A percentile compares a stretch with the other conserved stretches of the same genome.
phyloP scores from a whole-genome alignment of 176 grass and related monocot genomes.

The Puya raimondii region DNA sequence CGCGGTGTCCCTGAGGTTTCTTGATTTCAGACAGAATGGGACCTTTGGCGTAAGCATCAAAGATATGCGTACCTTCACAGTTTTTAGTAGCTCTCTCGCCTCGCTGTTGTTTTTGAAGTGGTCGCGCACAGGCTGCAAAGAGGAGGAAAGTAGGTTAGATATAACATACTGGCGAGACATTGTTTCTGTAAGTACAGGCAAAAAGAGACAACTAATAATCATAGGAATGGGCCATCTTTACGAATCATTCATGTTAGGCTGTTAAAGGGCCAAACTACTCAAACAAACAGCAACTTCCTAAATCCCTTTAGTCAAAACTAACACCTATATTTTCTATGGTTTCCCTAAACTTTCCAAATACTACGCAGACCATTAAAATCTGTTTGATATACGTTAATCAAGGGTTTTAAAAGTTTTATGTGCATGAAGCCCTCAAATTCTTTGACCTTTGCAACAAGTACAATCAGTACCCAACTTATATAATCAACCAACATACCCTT shows the following conservation, averaged over 20 bases:
- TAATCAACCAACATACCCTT: too few relatives aligned
- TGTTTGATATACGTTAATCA: too few relatives aligned
- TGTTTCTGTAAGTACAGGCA: not conserved
- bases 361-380: not conserved
- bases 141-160: too few relatives aligned
- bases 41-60: not conserved
- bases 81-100: slow-evolving; percentile 68
- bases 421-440: too few relatives aligned
- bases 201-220: not conserved
- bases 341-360: not conserved
- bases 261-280: too few relatives aligned
- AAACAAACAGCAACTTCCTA: too few relatives aligned
- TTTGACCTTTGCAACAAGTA: too few relatives aligned
- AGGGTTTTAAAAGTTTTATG: too few relatives aligned
- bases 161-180: not conserved
- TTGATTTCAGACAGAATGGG: not conserved
- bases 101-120: slow-evolving; percentile 61
- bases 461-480: too few relatives aligned
- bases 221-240: not conserved
- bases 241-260: not conserved
- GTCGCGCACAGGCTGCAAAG: slow-evolving; percentile 79
- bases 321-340: too few relatives aligned
- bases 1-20: not conserved
- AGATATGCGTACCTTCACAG: slow-evolving; percentile 56
- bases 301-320: too few relatives aligned